Percentiles rank a stretch among this genome's conserved stretches.
These are phyloP conservation scores for Lachnum nothofagi DNA, from an alignment of 2,329 filamentous ascomycete species.

Conservation along the genomic window DNA sequence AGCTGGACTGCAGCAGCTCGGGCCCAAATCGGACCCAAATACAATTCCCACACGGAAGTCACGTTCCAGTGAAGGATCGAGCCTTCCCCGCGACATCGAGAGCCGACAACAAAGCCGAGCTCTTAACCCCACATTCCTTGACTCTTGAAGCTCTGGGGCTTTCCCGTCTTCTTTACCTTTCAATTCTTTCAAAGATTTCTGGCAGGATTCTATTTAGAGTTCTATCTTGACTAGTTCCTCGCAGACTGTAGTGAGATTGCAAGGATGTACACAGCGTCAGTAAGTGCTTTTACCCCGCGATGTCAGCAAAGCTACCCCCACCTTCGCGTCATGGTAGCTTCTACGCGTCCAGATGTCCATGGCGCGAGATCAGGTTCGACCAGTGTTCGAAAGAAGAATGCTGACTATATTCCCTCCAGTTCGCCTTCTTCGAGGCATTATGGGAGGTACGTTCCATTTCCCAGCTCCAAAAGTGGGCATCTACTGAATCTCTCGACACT, in stretches of 20 bases:
- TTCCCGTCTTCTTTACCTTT: background rate
- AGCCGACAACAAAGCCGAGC: slow-evolving; percentile 5
- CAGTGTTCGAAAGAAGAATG: background rate
- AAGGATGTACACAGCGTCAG: slow-evolving; percentile 53
- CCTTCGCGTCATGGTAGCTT: background rate
- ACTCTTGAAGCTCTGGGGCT: background rate
- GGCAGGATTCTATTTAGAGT: too few species aligned
- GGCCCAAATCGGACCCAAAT: too few species aligned
- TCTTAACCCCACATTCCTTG: slow-evolving; percentile 1
- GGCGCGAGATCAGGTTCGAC: background rate
- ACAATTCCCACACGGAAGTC: too few species aligned
- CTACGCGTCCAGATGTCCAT: background rate
- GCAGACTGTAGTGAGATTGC: background rate
- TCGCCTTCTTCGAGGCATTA: slow-evolving; percentile 68
- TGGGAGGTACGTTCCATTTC: slow-evolving; percentile 46
- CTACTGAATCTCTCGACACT: background rate
- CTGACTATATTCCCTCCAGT: slow-evolving; percentile 26
- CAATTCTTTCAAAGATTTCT: background rate
- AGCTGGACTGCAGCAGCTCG: too few species aligned
- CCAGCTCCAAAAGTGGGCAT: background rate
- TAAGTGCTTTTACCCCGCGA: slow-evolving; percentile 1
- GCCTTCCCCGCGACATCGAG: background rate
- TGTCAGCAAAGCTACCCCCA: background rate
- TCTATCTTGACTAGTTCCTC: too few species aligned
- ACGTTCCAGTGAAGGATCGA: background rate